phyloP scores from a whole-genome alignment of 1,284 basidiomycete species.

The Ceratobasidium sp. region DNA sequence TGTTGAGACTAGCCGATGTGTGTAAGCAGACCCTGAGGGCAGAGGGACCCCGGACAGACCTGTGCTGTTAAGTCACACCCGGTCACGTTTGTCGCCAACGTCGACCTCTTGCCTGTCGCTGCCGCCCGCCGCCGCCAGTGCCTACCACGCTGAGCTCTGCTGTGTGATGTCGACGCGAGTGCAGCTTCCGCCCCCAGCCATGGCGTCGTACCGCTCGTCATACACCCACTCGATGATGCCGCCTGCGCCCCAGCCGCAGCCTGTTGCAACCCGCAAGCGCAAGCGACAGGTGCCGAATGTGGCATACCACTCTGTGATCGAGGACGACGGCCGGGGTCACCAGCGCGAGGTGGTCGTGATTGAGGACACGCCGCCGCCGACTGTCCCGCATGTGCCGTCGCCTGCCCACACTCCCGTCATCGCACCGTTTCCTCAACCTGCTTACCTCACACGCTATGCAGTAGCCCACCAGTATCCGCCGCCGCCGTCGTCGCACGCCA shows the following conservation, averaged over 20 bases:
- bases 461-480: constrained; percentile 23
- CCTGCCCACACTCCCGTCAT: constrained; percentile 23
- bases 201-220: constrained; percentile 36
- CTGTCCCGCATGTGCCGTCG: constrained; percentile 9
- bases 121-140: background rate
- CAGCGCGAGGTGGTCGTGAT: constrained; percentile 85
- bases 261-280: constrained; percentile 68
- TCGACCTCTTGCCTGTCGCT: constrained; percentile 15
- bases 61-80: constrained; percentile 25
- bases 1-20: background rate
- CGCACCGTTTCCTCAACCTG: constrained; percentile 31
- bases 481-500: constrained; percentile 37
- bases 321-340: constrained; percentile 74
- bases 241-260: constrained; percentile 52
- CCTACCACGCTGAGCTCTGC: background rate
- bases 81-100: constrained; percentile 19
- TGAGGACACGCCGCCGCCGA: constrained; percentile 77
- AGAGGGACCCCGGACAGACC: constrained; percentile 15
- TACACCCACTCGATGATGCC: constrained; percentile 36
- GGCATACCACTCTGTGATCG: constrained; percentile 54
- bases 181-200: constrained; percentile 56
- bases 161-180: constrained; percentile 81
- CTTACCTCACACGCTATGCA: constrained; percentile 27
- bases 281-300: constrained; percentile 79
- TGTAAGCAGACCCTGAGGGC: background rate